A percentile compares a stretch with the other conserved stretches of the same genome.
These are phyloP conservation scores for Botrytis cinerea DNA, from an alignment of 2,329 filamentous ascomycete species.

Conservation along the genomic window DNA sequence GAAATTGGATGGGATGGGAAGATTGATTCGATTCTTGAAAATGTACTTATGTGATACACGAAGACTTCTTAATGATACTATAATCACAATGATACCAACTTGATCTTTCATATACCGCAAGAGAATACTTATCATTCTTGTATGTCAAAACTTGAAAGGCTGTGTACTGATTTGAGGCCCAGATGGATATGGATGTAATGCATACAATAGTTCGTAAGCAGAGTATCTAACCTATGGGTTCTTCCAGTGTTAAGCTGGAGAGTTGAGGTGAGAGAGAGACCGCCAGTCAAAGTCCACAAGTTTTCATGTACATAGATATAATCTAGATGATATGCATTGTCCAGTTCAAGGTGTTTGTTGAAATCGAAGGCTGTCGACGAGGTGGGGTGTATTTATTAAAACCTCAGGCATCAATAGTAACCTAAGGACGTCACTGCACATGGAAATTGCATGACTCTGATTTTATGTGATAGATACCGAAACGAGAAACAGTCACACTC, in stretches of 20 bases:
- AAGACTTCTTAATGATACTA: background rate
- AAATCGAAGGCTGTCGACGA: background rate
- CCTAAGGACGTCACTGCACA: conserved; percentile 20
- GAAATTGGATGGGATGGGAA: background rate
- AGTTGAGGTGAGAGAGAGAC: background rate
- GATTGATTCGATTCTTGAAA: background rate
- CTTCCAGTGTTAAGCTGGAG: background rate
- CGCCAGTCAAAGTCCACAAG: background rate
- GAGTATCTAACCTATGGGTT: background rate
- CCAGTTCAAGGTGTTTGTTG: background rate
- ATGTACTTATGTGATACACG: background rate
- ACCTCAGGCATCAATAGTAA: conserved; percentile 8
- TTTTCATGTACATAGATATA: too few species aligned
- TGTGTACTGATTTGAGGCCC: background rate
- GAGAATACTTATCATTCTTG: background rate
- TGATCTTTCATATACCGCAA: background rate
- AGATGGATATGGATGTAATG: background rate
- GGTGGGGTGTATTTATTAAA: background rate
- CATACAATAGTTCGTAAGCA: background rate
- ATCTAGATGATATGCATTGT: background rate
- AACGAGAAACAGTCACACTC: conserved; percentile 2
- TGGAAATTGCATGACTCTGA: conserved; percentile 17
- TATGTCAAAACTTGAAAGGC: background rate
- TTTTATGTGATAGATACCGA: conserved; percentile 12
- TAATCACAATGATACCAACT: background rate